Evolutionary conservation across 805 yeast genomes (phyloP).

Genomic region (Hagleromyces aurorensis): DNA sequence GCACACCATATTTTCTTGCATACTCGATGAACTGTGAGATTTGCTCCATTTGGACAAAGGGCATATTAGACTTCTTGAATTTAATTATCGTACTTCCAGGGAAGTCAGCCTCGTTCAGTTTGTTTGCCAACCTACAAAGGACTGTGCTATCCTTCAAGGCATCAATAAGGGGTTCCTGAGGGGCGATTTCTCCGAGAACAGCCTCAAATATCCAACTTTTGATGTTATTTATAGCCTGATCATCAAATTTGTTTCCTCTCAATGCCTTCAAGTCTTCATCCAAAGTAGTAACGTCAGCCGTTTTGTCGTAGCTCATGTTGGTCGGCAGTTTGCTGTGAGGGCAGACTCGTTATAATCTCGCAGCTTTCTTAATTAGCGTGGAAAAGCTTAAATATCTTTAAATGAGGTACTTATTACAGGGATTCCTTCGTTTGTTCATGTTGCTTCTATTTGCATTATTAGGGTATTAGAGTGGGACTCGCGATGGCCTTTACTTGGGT

Average conservation of each 20-base stretch:
- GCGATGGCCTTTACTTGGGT: too few relatives aligned
- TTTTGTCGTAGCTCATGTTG: conserved; percentile 24
- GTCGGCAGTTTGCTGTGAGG: too few relatives aligned
- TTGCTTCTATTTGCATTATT: too few relatives aligned
- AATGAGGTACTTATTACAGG: too few relatives aligned
- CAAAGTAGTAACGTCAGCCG: conserved; percentile 44
- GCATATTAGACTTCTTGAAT: conserved; percentile 59
- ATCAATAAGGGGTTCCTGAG: conserved; percentile 42
- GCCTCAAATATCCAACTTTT: conserved; percentile 47
- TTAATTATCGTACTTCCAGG: conserved; percentile 27
- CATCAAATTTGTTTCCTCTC: conserved; percentile 45
- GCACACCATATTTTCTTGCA: conserved; percentile 58
- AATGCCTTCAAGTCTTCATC: conserved; percentile 53
- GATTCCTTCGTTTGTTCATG: too few relatives aligned
- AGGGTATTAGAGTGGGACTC: too few relatives aligned
- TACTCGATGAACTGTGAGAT: conserved; percentile 62
- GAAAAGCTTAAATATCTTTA: too few relatives aligned
- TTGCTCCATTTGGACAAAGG: conserved; percentile 77
- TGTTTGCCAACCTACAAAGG: conserved; percentile 36
- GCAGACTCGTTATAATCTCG: too few relatives aligned
- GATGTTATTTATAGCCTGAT: conserved; percentile 33
- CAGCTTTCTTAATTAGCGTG: too few relatives aligned
- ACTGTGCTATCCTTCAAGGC: conserved; percentile 54
- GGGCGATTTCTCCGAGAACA: conserved; percentile 29
- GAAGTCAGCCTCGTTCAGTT: conserved; percentile 36